phyloP scores from a whole-genome alignment of 768 basidiomycete species.

The Suillus luteus region DNA sequence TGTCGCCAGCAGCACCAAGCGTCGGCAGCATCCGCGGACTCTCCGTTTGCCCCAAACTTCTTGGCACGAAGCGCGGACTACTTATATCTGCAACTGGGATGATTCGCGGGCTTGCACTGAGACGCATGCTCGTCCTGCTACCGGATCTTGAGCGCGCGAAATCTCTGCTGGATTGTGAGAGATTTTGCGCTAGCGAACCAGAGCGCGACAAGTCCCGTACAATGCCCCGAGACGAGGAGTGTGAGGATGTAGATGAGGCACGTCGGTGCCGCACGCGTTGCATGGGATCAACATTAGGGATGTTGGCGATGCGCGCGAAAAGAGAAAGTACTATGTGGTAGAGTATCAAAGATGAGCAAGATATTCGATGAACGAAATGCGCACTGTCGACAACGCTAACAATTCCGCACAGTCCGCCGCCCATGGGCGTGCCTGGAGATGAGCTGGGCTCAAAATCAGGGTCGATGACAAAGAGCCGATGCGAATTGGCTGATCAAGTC shows the following conservation, averaged over 20 bases:
- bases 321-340: constrained; percentile 63
- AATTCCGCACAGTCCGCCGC: constrained; percentile 63
- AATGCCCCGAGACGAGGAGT: constrained; percentile 35
- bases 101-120: constrained; percentile 36
- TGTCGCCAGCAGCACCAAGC: constrained; percentile 4
- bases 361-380: constrained; percentile 24
- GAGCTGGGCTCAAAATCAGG: constrained; percentile 50
- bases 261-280: constrained; percentile 79
- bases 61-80: constrained; percentile 14
- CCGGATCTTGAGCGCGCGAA: constrained; percentile 43
- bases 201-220: constrained; percentile 26
- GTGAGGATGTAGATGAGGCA: constrained; percentile 71
- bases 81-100: constrained; percentile 32
- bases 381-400: constrained; percentile 82
- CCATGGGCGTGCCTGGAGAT: constrained; percentile 48
- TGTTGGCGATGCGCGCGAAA: constrained; percentile 74
- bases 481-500: constrained; percentile 61
- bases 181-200: constrained; percentile 27
- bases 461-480: constrained; percentile 76
- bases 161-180: constrained; percentile 24
- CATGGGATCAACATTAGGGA: constrained; percentile 75
- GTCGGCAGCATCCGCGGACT: constrained; percentile 9
- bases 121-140: constrained; percentile 41
- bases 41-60: not conserved
- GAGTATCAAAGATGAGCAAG: constrained; percentile 5